Percentiles rank a stretch among this genome's conserved stretches.
phyloP scores from a whole-genome alignment of 495 filamentous ascomycete species.

The Arthonia radiata region DNA sequence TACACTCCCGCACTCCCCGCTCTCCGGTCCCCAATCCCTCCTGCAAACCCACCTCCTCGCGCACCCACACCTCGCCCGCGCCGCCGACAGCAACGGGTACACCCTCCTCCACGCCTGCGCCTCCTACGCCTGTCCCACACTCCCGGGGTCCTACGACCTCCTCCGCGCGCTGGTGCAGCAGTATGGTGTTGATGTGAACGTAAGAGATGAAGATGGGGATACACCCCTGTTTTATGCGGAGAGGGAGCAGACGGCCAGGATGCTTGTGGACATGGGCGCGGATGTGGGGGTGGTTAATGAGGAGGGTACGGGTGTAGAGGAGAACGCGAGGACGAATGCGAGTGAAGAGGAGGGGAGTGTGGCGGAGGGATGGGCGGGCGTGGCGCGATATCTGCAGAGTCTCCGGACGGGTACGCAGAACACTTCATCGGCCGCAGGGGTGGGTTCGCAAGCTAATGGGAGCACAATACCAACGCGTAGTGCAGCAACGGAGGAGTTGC shows the following conservation, averaged over 20 bases:
- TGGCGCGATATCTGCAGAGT: too few species aligned
- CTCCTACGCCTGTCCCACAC: conserved; percentile 79
- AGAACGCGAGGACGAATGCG: conserved; percentile 44
- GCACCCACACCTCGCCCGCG: conserved; percentile 64
- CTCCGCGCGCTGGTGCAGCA: conserved; percentile 53
- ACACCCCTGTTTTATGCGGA: conserved; percentile 77
- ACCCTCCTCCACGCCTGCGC: conserved; percentile 77
- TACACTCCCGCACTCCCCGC: conserved; percentile 24
- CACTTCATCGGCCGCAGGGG: too few species aligned
- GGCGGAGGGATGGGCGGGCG: too few species aligned
- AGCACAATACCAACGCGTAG: too few species aligned
- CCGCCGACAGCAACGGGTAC: conserved; percentile 84
- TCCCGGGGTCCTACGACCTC: conserved; percentile 57
- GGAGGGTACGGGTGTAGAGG: conserved; percentile 71
- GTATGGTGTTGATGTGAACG: conserved; percentile 50
- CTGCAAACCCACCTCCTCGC: conserved; percentile 47
- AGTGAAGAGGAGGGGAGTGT: too few species aligned
- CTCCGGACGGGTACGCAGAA: too few species aligned
- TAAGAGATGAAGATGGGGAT: conserved; percentile 72
- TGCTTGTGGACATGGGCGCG: conserved; percentile 56
- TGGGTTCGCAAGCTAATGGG: too few species aligned
- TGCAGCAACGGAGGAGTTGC: conserved; percentile 7
- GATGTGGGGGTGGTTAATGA: conserved; percentile 57
- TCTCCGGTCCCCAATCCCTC: conserved; percentile 31
- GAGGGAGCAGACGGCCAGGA: conserved; percentile 43